These are phyloP conservation scores for Botrytis paeoniae DNA, from an alignment of 2,329 filamentous ascomycete species.

Conservation along the genomic window DNA sequence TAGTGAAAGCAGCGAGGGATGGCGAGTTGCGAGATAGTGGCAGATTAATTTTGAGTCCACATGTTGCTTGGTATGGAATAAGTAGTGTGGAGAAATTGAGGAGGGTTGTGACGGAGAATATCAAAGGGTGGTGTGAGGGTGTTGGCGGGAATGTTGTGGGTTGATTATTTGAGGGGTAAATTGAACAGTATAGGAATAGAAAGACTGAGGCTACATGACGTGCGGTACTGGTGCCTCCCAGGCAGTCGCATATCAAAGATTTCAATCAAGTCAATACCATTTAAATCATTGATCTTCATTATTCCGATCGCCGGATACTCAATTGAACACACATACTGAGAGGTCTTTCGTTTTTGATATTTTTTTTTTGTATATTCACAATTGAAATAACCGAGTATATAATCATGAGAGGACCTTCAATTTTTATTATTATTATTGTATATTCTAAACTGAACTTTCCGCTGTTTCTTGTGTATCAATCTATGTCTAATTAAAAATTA, in stretches of 20 bases:
- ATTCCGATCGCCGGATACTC: background rate
- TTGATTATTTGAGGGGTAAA: background rate
- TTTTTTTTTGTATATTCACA: background rate
- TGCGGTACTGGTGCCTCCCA: background rate
- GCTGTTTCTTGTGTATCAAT: background rate
- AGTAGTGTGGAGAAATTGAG: slow-evolving; percentile 47
- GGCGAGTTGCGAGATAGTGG: slow-evolving; percentile 37
- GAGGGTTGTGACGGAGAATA: slow-evolving; percentile 44
- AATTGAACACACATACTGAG: background rate
- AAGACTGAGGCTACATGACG: background rate
- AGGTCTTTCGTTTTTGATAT: rapidly evolving
- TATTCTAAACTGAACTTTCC: background rate
- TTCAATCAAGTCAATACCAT: background rate
- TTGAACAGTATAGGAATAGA: background rate
- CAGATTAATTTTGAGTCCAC: slow-evolving; percentile 51
- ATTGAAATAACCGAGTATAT: background rate
- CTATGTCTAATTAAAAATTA: background rate
- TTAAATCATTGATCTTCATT: background rate
- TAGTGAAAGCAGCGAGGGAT: slow-evolving; percentile 27
- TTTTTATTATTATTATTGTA: background rate
- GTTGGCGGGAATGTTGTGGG: slow-evolving; percentile 24
- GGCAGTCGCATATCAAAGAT: background rate
- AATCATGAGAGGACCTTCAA: background rate
- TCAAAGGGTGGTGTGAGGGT: slow-evolving; percentile 46
- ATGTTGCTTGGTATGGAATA: slow-evolving; percentile 52